A percentile compares a stretch with the other conserved stretches of the same genome.
Evolutionary conservation across 2,329 filamentous ascomycete genomes (phyloP).

Genomic region (Didymella glomerata): DNA sequence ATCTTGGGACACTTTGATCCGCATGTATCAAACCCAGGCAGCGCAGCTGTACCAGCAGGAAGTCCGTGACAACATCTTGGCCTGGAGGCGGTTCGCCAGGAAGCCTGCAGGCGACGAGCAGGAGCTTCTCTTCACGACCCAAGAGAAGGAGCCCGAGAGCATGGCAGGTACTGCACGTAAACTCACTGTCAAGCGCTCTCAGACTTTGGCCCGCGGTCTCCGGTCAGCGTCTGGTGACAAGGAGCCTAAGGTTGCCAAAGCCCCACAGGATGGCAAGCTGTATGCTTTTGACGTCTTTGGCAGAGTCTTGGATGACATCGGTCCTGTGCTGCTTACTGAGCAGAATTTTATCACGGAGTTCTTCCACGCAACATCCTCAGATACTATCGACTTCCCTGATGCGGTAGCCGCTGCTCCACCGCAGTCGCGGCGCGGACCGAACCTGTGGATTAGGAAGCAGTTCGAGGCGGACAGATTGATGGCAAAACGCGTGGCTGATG

Average conservation of each 20-base stretch:
- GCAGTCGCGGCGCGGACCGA: conserved; percentile 72
- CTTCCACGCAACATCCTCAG: conserved; percentile 90
- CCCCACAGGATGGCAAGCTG: conserved; percentile 67
- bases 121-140: conserved; percentile 86
- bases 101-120: conserved; percentile 79
- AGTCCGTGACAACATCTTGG: conserved; percentile 77
- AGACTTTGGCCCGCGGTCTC: conserved; percentile 80
- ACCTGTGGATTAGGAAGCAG: conserved; percentile 75
- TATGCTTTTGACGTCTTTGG: conserved; percentile 84
- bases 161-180: conserved; percentile 76
- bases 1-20: conserved; percentile 82
- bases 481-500: conserved; percentile 82
- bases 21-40: conserved; percentile 80
- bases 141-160: conserved; percentile 87
- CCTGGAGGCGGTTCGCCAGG: conserved; percentile 81
- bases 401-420: conserved; percentile 73
- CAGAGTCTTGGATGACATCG: conserved; percentile 79
- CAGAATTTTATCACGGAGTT: conserved; percentile 98
- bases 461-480: conserved; percentile 90
- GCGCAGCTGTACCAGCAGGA: conserved; percentile 81
- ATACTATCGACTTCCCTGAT: conserved; percentile 84
- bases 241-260: conserved; percentile 64
- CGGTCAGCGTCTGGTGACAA: conserved; percentile 73
- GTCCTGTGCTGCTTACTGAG: conserved; percentile 86
- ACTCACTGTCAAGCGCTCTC: conserved; percentile 91